Evolutionary conservation across 257 asterid genomes (phyloP).

Genomic region (Hygrophila difformis): DNA sequence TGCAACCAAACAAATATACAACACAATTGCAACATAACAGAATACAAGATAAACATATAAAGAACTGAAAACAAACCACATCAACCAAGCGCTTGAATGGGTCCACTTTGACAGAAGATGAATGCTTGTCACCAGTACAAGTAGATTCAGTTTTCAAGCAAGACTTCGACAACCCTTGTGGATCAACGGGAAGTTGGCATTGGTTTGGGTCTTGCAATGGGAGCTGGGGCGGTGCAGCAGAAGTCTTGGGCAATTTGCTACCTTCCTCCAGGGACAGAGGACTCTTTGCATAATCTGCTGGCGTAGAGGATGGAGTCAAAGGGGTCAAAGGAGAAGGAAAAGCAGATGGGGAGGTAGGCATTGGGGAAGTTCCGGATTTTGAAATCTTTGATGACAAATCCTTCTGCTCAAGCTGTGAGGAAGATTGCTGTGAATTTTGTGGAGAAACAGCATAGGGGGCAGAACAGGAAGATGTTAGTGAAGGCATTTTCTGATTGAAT

Average conservation of each 20-base stretch:
- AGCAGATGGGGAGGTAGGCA: slow-evolving; percentile 26
- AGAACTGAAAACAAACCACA: slow-evolving; percentile 32
- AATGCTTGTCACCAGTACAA: slow-evolving; percentile 15
- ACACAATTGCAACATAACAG: neutral
- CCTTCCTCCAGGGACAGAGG: slow-evolving; percentile 24
- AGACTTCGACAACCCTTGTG: slow-evolving; percentile 14
- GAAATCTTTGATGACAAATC: slow-evolving; percentile 24
- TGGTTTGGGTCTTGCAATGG: slow-evolving; percentile 11
- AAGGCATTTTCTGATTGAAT: slow-evolving; percentile 19
- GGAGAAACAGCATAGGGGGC: slow-evolving; percentile 20
- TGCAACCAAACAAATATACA: neutral
- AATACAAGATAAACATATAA: neutral
- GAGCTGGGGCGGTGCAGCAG: slow-evolving; percentile 15
- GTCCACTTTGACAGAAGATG: slow-evolving; percentile 7
- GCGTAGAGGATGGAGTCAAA: slow-evolving; percentile 33
- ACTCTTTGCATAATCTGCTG: slow-evolving; percentile 24
- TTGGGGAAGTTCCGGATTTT: slow-evolving; percentile 17
- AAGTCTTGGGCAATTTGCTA: slow-evolving; percentile 14
- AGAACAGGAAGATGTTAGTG: slow-evolving; percentile 14
- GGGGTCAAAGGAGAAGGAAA: slow-evolving; percentile 41
- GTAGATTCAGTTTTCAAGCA: slow-evolving; percentile 22
- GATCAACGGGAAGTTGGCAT: slow-evolving; percentile 14
- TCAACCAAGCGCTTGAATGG: slow-evolving; percentile 27
- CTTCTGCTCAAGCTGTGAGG: slow-evolving; percentile 24
- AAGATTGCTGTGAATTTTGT: slow-evolving; percentile 29